These are phyloP conservation scores for Panicum virgatum DNA, from an alignment of 202 grass and related monocot genomes.

Conservation along the genomic window DNA sequence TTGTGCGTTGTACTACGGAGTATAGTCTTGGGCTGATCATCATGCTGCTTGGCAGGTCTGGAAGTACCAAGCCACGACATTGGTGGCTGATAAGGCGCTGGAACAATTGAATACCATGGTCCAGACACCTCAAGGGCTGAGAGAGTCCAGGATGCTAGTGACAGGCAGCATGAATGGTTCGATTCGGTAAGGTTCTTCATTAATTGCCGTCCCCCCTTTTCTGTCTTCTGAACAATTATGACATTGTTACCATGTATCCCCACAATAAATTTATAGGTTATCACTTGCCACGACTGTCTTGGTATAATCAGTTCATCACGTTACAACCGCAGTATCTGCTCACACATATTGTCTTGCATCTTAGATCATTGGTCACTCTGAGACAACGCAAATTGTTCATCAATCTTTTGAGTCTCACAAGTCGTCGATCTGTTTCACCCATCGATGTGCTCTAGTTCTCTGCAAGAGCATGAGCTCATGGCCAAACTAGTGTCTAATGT, in stretches of 20 bases:
- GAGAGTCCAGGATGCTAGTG: constrained; percentile 45
- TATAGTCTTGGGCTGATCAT: background rate
- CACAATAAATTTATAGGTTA: background rate
- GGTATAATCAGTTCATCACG: background rate
- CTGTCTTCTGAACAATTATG: background rate
- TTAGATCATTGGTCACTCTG: background rate
- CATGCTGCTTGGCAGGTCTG: constrained; percentile 42
- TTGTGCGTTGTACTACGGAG: background rate
- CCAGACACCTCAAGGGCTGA: constrained; percentile 56
- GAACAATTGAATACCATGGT: constrained; percentile 40
- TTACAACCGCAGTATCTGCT: background rate
- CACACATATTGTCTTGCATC: background rate
- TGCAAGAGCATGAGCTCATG: constrained; percentile 8
- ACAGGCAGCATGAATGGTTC: constrained; percentile 53
- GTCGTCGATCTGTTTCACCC: background rate
- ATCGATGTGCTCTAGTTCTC: background rate
- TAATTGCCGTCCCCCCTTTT: background rate
- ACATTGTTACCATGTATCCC: background rate
- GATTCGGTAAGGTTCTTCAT: constrained; percentile 43
- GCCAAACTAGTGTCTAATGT: background rate
- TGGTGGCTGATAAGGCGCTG: constrained; percentile 53
- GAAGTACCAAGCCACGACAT: constrained; percentile 46
- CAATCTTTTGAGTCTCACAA: background rate
- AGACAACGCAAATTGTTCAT: background rate
- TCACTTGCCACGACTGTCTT: background rate